Conservation (phyloP, 2,329 filamentous ascomycete genomes). For the Colletotrichum spinosum region DNA sequence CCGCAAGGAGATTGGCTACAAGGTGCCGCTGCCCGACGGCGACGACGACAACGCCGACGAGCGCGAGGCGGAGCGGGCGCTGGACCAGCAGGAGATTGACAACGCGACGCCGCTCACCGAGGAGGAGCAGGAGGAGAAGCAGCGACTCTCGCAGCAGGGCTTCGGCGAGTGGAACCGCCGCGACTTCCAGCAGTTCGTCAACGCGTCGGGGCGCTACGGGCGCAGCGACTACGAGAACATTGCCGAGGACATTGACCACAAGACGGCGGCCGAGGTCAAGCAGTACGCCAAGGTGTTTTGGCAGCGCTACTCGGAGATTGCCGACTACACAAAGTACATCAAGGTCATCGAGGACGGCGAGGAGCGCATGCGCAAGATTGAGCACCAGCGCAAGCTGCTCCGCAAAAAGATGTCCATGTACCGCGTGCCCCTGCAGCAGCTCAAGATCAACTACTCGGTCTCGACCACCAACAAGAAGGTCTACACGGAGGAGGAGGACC, state of each 20-base stretch:
- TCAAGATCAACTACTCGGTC: conserved; percentile 99
- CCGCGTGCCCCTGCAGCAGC: conserved; percentile 95
- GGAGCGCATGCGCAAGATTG: conserved; percentile 87
- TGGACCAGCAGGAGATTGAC: conserved; percentile 93
- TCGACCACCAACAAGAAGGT: conserved; percentile 99
- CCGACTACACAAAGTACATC: conserved; percentile 90
- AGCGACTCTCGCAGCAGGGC: conserved; percentile 82
- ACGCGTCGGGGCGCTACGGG: conserved; percentile 92
- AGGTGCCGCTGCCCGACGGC: conserved; percentile 89
- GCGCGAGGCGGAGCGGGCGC: conserved; percentile 86
- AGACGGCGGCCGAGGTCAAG: conserved; percentile 85
- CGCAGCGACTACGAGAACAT: conserved; percentile 88
- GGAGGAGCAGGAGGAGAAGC: conserved; percentile 89
- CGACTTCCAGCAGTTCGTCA: conserved; percentile 98
- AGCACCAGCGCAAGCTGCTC: conserved; percentile 92
- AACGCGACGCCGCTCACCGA: conserved; percentile 89
- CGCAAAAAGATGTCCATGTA: conserved; percentile 97
- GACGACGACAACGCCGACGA: conserved; percentile 88
- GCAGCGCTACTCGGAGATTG: conserved; percentile 92
- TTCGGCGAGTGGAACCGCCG: conserved; percentile 96
- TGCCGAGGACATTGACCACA: conserved; percentile 90
- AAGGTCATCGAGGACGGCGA: conserved; percentile 93
- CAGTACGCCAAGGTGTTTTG: conserved; percentile 96
- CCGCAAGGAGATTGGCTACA: conserved; percentile 96
- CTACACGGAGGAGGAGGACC: conserved; percentile 97